These are phyloP conservation scores for Cordyceps cicadae DNA, from an alignment of 2,329 filamentous ascomycete genomes.

Conservation along the genomic window DNA sequence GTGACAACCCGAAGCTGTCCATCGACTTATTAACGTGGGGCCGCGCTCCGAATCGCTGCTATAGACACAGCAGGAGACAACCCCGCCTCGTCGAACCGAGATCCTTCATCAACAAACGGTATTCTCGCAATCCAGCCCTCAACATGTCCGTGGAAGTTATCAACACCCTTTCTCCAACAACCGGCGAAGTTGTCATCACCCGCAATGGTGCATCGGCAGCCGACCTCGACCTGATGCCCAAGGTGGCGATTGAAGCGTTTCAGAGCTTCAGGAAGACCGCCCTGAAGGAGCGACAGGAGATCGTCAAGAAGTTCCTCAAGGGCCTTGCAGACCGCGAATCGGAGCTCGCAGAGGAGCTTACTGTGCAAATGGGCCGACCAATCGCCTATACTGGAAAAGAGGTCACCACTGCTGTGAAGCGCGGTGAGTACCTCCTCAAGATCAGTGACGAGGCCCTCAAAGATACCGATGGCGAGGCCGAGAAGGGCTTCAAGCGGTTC, in stretches of 20 bases:
- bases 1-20: neutral
- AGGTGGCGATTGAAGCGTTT: constrained; percentile 67
- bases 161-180: constrained; percentile 81
- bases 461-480: constrained; percentile 72
- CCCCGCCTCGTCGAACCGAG: neutral
- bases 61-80: neutral
- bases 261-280: constrained; percentile 66
- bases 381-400: constrained; percentile 82
- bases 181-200: constrained; percentile 74
- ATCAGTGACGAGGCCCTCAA: constrained; percentile 71
- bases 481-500: constrained; percentile 84
- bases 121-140: neutral
- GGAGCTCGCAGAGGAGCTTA: constrained; percentile 76
- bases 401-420: constrained; percentile 74
- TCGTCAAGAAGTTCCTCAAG: constrained; percentile 71
- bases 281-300: constrained; percentile 66
- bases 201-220: constrained; percentile 63
- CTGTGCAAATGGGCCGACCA: constrained; percentile 89
- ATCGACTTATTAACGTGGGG: too few relatives aligned
- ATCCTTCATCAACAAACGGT: neutral
- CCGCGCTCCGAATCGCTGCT: too few relatives aligned
- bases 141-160: constrained; percentile 57
- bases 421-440: constrained; percentile 77
- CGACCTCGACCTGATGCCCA: constrained; percentile 65
- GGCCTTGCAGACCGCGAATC: constrained; percentile 63